Base-by-base conservation (phyloP, 208 protist genomes). In the Trypanosoma lewisi region DNA sequence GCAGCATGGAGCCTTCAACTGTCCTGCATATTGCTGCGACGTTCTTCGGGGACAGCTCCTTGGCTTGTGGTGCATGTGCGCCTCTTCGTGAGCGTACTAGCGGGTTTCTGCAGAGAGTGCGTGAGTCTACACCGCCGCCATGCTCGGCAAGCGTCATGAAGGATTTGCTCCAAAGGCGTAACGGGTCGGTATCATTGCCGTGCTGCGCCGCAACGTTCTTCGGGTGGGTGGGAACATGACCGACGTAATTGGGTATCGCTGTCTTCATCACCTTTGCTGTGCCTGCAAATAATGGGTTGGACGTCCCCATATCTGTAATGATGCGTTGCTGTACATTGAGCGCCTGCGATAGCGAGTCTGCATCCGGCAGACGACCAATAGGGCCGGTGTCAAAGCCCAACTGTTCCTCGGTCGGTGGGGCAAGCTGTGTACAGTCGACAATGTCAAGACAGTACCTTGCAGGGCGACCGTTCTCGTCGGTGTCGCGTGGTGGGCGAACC, bases 131-230 rank as follows among this genome's bases (percentile, higher is more conserved):
- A 49, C 85, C 93, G 34, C 94, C 79, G 36, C 89, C 89, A 62
- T 96, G 89, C 36, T 82, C 73, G 11, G 92, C 85, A 17, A 94
- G 75, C 5, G 90, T 96, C 86, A 97, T 91, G 73, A 74, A 87
- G 6, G 90, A 92, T 58, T 95, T 97, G 54, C 91, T 83, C 51
- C 82, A 95, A 37, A 77, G 25, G 0, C 85, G 59, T 14, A 91
- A 67, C 3, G 75, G 64, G 60, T 87, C 85, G 2, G 21, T 56
- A n/a, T 85, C 63, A 41, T 80, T 78, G 56, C 85, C 75, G 37
- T 76, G 75, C 11, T 85, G 75, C 17, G 59, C 36, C 3, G 54
- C 50, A 0, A 83, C 41, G 69, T 92, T 95, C 44, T 60, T 63
- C 4, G 73, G 64, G 11, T 78, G 27, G 25, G 56, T 30, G 4